Evolutionary conservation across 257 asterid genomes (phyloP).

Genomic region (Henckelia pumila): DNA sequence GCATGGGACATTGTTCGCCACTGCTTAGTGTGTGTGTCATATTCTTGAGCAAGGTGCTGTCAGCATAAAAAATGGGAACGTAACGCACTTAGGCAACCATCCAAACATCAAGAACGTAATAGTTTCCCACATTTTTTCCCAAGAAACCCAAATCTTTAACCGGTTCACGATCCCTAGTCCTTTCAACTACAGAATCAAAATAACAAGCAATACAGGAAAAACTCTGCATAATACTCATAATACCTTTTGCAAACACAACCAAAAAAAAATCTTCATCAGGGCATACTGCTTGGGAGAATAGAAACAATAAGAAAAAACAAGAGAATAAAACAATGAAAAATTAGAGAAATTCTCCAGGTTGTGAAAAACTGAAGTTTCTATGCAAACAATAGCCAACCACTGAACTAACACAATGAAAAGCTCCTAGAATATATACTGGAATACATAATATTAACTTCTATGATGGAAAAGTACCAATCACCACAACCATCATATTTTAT

Average conservation of each 20-base stretch:
- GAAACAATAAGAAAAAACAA: slow-evolving; percentile 1
- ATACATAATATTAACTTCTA: not conserved
- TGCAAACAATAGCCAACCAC: not conserved
- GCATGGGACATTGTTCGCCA: slow-evolving; percentile 45
- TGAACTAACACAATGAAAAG: not conserved
- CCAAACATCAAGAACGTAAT: not conserved
- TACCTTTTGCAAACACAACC: not conserved
- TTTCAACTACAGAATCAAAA: slow-evolving; percentile 1
- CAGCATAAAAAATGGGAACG: slow-evolving; percentile 21
- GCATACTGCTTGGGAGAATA: not conserved
- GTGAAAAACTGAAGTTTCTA: not conserved
- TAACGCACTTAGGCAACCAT: slow-evolving; percentile 5
- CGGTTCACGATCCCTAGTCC: slow-evolving; percentile 6
- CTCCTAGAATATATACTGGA: not conserved
- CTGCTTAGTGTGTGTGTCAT: slow-evolving; percentile 39
- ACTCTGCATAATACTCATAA: not conserved
- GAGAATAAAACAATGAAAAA: not conserved
- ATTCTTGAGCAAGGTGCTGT: slow-evolving; percentile 47
- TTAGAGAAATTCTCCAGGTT: not conserved
- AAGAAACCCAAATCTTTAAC: slow-evolving; percentile 6
- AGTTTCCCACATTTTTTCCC: not conserved
- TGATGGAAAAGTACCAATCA: not conserved
- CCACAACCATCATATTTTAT: not conserved
- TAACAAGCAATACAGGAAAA: not conserved
- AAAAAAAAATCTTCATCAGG: not conserved